Percentiles rank a stretch among this genome's conserved stretches.
Conservation (phyloP, 495 filamentous ascomycete species). For the Pyrenula aspistea region DNA sequence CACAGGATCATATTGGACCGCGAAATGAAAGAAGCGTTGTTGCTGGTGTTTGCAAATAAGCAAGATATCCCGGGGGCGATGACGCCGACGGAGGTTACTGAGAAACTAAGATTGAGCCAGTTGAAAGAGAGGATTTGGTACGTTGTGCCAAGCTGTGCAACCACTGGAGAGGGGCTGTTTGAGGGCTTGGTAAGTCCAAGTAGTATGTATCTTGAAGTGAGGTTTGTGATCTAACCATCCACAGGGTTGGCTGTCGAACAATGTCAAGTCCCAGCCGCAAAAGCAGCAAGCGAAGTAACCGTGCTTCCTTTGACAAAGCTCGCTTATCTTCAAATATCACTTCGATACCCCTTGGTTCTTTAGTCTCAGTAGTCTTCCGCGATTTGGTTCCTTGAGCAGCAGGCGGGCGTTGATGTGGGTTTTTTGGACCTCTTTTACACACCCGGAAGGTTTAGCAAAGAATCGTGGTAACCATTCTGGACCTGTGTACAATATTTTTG, state of each 20-base stretch:
- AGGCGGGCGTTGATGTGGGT: no score
- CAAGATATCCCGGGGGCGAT: slow-evolving; percentile 88
- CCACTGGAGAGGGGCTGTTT: slow-evolving; percentile 83
- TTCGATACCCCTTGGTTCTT: slow-evolving; percentile 4
- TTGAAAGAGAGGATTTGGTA: slow-evolving; percentile 92
- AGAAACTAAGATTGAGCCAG: slow-evolving; percentile 69
- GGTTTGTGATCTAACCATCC: slow-evolving; percentile 4
- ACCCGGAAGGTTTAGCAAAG: no score
- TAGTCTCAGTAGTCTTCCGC: no score
- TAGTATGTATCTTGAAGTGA: background rate
- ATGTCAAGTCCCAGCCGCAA: slow-evolving; percentile 65
- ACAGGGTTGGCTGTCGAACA: slow-evolving; percentile 83
- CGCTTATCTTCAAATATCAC: background rate
- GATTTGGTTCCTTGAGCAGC: no score
- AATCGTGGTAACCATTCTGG: no score
- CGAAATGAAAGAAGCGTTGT: slow-evolving; percentile 93
- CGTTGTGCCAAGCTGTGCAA: slow-evolving; percentile 91
- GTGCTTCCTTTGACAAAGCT: background rate
- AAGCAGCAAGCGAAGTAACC: slow-evolving; percentile 19
- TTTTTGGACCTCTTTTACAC: no score
- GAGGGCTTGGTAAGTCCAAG: slow-evolving; percentile 65
- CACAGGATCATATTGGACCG: slow-evolving; percentile 93
- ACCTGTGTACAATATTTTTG: no score
- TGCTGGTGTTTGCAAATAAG: slow-evolving; percentile 97
- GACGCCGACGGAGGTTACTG: slow-evolving; percentile 75